phyloP scores from a whole-genome alignment of 768 basidiomycete genomes.

The Trametes elegans region DNA sequence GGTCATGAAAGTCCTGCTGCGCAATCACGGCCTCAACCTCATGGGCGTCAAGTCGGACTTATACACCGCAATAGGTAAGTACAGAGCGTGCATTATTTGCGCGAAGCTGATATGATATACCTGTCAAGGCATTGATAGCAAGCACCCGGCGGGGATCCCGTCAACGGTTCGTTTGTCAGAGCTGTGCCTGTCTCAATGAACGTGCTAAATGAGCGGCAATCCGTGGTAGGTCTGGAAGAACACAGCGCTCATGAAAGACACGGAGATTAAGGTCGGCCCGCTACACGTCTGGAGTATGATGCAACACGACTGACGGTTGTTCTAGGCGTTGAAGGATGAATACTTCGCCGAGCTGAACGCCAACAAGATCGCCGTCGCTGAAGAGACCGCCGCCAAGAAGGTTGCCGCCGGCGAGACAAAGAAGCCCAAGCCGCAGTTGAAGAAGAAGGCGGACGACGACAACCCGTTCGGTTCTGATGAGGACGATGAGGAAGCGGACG shows the following conservation, averaged over 20 bases:
- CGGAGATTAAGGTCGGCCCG: slow-evolving; percentile 57
- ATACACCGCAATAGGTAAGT: slow-evolving; percentile 59
- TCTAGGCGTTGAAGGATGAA: slow-evolving; percentile 60
- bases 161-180: slow-evolving; percentile 54
- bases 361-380: slow-evolving; percentile 23
- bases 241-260: slow-evolving; percentile 51
- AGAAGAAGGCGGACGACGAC: slow-evolving; percentile 38
- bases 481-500: slow-evolving; percentile 28
- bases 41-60: slow-evolving; percentile 71
- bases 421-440: slow-evolving; percentile 49
- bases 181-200: not conserved
- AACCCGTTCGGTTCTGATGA: slow-evolving; percentile 63
- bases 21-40: slow-evolving; percentile 62
- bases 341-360: slow-evolving; percentile 49
- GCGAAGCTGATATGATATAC: not conserved
- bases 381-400: slow-evolving; percentile 22
- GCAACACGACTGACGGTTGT: not conserved
- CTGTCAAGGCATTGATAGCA: slow-evolving; percentile 65
- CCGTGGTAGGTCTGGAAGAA: slow-evolving; percentile 64
- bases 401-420: slow-evolving; percentile 24
- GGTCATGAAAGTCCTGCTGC: slow-evolving; percentile 69
- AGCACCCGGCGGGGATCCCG: slow-evolving; percentile 69
- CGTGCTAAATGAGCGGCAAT: not conserved
- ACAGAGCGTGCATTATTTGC: not conserved
- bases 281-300: not conserved